Evolutionary conservation across 192 early-diverging fungal genomes (phyloP).

Genomic region (Backusella westeae): DNA sequence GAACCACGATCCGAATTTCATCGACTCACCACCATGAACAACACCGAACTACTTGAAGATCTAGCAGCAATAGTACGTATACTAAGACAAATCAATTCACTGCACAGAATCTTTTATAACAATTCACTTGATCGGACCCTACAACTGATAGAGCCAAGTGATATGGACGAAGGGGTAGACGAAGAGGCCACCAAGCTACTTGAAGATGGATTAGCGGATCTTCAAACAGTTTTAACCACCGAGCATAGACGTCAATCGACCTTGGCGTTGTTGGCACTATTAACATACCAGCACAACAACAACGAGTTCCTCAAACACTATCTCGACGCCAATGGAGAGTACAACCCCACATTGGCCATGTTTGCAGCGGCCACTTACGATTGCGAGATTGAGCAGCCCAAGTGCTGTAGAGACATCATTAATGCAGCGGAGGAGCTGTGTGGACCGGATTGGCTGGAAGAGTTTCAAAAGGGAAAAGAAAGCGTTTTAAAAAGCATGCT

Average conservation of each 20-base stretch:
- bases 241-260: conserved; percentile 9
- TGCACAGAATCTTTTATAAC: not conserved
- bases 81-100: not conserved
- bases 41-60: conserved; percentile 11
- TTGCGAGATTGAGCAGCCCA: not conserved
- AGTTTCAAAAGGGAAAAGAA: conserved; percentile 14
- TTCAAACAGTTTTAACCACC: conserved; percentile 12
- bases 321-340: conserved; percentile 14
- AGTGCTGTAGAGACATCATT: conserved; percentile 8
- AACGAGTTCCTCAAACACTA: not conserved
- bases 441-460: conserved; percentile 11
- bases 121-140: not conserved
- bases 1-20: not conserved
- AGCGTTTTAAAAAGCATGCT: not conserved
- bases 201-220: conserved; percentile 8
- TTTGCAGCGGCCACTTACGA: conserved; percentile 17
- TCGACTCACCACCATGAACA: not conserved
- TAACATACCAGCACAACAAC: not conserved
- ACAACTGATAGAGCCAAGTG: not conserved
- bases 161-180: not conserved
- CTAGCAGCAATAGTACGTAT: conserved; percentile 2
- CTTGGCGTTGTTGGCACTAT: not conserved
- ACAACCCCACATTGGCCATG: conserved; percentile 4
- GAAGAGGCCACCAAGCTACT: conserved; percentile 13
- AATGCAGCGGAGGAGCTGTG: conserved; percentile 9